Percentiles rank a stretch among this genome's conserved stretches.
Conservation (phyloP, 2,329 filamentous ascomycete genomes). For the Cladosporium cucumerinum region DNA sequence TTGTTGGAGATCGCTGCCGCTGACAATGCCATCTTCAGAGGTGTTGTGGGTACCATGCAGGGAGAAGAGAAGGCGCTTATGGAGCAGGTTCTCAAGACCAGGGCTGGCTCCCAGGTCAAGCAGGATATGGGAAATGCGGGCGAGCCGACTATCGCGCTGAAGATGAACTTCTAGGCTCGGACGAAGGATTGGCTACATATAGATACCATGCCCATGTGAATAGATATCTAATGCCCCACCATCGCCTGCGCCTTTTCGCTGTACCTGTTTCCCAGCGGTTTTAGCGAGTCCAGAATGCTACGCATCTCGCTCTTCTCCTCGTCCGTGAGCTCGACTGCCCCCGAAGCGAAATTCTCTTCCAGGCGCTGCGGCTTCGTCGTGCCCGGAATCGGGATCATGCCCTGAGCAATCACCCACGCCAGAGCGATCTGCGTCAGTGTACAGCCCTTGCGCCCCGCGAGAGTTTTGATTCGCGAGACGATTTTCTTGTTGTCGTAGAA, state of each 20-base stretch:
- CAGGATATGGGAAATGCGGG: conserved; percentile 45
- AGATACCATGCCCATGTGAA: background rate
- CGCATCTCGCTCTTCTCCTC: conserved; percentile 11
- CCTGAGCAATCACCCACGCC: conserved; percentile 57
- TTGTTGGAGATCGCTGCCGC: conserved; percentile 77
- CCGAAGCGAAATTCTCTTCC: conserved; percentile 59
- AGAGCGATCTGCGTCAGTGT: conserved; percentile 65
- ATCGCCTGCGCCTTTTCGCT: conserved; percentile 15
- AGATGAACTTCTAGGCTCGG: conserved; percentile 73
- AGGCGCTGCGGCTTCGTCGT: conserved; percentile 56
- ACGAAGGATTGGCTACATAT: background rate
- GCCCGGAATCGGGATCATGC: conserved; percentile 66
- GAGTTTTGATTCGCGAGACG: conserved; percentile 53
- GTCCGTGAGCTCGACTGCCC: conserved; percentile 46
- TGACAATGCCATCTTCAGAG: conserved; percentile 70
- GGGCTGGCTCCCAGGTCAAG: conserved; percentile 42
- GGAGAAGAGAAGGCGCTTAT: conserved; percentile 70
- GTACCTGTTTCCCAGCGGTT: conserved; percentile 38
- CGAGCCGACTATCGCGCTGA: conserved; percentile 81
- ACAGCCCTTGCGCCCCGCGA: conserved; percentile 58
- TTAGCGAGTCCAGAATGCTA: background rate
- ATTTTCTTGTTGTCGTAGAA: conserved; percentile 66
- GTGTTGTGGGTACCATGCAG: conserved; percentile 68
- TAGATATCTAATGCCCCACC: conserved; percentile 14
- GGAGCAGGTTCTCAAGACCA: conserved; percentile 57